Evolutionary conservation across 306 rosid genomes (phyloP).

Genomic region (Vigna reflexopilosa): DNA sequence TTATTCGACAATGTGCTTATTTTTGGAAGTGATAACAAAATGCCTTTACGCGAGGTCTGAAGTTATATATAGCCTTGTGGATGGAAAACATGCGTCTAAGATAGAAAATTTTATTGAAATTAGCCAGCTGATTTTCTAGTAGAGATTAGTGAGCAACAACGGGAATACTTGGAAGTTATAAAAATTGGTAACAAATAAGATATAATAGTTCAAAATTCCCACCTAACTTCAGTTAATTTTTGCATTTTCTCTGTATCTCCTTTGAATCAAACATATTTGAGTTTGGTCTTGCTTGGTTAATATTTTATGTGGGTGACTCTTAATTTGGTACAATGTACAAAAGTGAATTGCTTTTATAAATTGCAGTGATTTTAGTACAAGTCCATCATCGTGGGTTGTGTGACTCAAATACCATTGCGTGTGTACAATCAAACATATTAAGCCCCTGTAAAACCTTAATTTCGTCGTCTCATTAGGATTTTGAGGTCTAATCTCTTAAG

Average conservation of each 20-base stretch:
- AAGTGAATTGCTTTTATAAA: neutral
- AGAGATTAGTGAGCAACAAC: too few species aligned
- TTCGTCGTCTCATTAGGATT: neutral
- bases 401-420: neutral
- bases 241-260: neutral
- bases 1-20: neutral
- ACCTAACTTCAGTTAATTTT: neutral
- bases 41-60: too few species aligned
- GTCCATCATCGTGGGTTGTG: neutral
- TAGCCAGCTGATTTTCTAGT: too few species aligned
- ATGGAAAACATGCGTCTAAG: too few species aligned
- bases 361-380: neutral
- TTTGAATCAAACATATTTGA: neutral
- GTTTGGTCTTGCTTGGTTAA: constrained; percentile 2
- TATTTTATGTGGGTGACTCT: neutral
- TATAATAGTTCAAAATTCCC: neutral
- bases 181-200: too few species aligned
- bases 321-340: constrained; percentile 8
- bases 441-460: neutral
- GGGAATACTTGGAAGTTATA: too few species aligned
- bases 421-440: neutral
- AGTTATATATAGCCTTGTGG: too few species aligned
- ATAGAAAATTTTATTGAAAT: too few species aligned
- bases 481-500: neutral
- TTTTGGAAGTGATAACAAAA: too few species aligned